Evolutionary conservation across 2,329 filamentous ascomycete genomes (phyloP).

Genomic region (Ophiostoma sp.): DNA sequence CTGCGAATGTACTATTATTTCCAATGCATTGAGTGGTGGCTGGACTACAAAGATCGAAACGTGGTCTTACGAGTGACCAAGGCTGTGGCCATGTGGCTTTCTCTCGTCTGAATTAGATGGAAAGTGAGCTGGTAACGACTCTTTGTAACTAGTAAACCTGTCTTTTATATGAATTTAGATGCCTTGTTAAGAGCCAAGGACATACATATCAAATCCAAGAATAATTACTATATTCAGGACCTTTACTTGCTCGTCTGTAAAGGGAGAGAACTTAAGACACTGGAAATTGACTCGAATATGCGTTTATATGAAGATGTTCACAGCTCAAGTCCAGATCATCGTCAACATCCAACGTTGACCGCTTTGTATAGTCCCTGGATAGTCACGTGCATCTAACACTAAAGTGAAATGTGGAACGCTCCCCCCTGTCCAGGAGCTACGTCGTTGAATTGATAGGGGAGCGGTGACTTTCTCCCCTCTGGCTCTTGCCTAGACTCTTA

Average conservation of each 20-base stretch:
- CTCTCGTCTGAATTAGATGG: background rate
- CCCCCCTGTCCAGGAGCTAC: background rate
- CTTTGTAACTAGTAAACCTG: background rate
- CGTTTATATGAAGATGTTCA: background rate
- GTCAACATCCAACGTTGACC: background rate
- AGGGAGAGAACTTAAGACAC: background rate
- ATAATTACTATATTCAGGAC: background rate
- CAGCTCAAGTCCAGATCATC: background rate
- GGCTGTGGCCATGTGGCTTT: background rate
- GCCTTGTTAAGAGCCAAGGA: background rate
- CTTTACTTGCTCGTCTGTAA: background rate
- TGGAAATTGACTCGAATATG: background rate
- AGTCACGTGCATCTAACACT: background rate
- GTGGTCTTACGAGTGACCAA: background rate
- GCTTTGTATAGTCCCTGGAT: background rate
- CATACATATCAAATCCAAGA: too few relatives aligned
- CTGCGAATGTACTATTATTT: constrained; percentile 20
- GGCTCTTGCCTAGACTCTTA: background rate
- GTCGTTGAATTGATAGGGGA: constrained; percentile 10
- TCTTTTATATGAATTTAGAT: background rate
- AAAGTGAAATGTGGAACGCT: background rate
- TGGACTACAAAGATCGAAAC: background rate
- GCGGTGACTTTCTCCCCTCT: constrained; percentile 17
- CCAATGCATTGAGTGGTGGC: background rate
- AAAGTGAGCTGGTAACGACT: background rate